Conservation (phyloP, 2,329 filamentous ascomycete species). For the Aspergillus fumigatiaffinis region DNA sequence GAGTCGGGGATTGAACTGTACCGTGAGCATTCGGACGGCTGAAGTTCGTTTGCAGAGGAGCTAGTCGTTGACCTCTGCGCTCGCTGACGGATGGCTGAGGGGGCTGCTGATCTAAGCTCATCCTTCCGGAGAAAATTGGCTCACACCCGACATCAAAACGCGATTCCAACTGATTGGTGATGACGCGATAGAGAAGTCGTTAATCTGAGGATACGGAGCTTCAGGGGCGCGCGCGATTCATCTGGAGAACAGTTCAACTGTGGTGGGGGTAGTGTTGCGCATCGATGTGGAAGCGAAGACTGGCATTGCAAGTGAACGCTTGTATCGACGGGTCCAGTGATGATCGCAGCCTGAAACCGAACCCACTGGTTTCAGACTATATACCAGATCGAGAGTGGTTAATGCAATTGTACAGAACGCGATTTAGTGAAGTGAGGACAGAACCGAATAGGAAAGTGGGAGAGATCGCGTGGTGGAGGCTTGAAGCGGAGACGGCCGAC, state of each 20-base stretch:
- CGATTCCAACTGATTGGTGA: neutral
- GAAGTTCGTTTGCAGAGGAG: conserved; percentile 38
- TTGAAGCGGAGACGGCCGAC: neutral
- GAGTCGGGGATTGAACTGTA: neutral
- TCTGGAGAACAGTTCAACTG: neutral
- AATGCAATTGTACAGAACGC: neutral
- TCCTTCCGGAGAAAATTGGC: conserved; percentile 5
- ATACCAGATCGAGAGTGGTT: neutral
- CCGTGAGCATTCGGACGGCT: conserved; percentile 23
- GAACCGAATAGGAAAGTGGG: neutral
- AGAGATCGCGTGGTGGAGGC: neutral
- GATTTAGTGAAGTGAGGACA: neutral
- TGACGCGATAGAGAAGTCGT: neutral
- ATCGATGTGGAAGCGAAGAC: neutral
- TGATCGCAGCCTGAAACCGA: neutral
- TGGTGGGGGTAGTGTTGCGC: neutral
- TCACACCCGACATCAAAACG: neutral
- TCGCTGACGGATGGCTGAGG: conserved; percentile 29
- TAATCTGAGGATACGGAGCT: neutral
- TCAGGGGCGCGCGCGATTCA: neutral
- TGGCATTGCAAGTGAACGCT: neutral
- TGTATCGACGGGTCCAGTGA: neutral
- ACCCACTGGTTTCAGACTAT: neutral
- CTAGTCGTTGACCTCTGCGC: conserved; percentile 34
- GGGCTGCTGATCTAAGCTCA: conserved; percentile 15